These are phyloP conservation scores for Magnusiomyces magnusii DNA, from an alignment of 1,139 yeast genomes.

Conservation along the genomic window DNA sequence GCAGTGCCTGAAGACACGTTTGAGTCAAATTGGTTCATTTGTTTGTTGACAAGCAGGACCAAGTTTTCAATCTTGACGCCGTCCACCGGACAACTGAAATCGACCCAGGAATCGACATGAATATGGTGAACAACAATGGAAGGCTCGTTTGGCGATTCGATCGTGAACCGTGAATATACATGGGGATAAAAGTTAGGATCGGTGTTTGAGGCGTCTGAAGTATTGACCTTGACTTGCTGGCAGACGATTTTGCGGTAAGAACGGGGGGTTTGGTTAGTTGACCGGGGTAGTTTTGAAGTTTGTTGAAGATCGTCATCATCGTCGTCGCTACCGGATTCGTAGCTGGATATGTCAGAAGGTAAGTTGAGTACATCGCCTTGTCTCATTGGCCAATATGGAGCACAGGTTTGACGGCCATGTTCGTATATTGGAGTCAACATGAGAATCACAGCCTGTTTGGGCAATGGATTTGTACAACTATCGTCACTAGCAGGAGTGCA, in stretches of 20 bases:
- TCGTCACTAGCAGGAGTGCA: constrained; percentile 29
- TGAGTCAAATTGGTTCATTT: constrained; percentile 3
- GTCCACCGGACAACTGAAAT: constrained; percentile 10
- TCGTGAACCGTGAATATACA: constrained; percentile 1
- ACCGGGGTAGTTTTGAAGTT: neutral
- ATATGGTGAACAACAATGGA: constrained; percentile 40
- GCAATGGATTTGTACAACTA: constrained; percentile 26
- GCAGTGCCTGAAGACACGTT: neutral
- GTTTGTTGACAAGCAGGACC: constrained; percentile 28
- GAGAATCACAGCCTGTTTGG: constrained; percentile 49
- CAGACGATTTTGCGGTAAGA: constrained; percentile 16
- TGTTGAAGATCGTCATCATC: neutral
- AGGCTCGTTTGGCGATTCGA: constrained; percentile 6
- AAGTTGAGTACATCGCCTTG: constrained; percentile 15
- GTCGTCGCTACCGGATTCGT: neutral
- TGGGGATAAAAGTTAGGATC: constrained; percentile 6
- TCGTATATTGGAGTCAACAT: constrained; percentile 85
- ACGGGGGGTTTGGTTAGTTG: neutral
- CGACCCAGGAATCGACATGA: constrained; percentile 46
- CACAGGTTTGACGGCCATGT: constrained; percentile 54
- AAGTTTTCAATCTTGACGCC: constrained; percentile 35
- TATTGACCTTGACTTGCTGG: constrained; percentile 2
- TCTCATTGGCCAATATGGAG: constrained; percentile 61
- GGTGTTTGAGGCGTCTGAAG: neutral
- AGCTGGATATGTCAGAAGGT: constrained; percentile 10